Base-by-base conservation (phyloP, 2,329 filamentous ascomycete genomes). In the Fusarium proliferatum region DNA sequence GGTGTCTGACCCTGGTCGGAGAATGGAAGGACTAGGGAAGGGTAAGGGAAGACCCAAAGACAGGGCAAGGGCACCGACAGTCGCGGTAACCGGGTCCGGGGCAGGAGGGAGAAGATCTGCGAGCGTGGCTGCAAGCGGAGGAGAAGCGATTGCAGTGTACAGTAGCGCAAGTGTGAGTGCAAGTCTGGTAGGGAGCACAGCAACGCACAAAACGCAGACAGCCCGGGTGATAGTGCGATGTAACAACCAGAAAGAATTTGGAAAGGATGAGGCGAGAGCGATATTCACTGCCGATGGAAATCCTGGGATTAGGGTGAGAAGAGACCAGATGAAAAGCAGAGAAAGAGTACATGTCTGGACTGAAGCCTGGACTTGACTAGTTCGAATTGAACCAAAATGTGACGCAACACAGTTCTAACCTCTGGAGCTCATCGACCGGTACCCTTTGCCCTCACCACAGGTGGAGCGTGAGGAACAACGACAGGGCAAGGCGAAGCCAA, bases 61-160 rank as follows among this genome's bases (percentile, higher is more conserved):
- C 59, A 76, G 67, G 68, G 64, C 62, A 72, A 58, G 64, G 72
- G 55, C 66, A 66, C 63, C 65, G 70, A 77, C 56, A 52, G 70
- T 74, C 70, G 72, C 69, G 63, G 67, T 69, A 76, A 71, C 71
- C 67, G 71, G 73, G 71, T 72, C 65, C 73, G 68, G 75, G 69
- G 69, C 60, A 67, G 66, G 60, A 71, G 58, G 63, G 67, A 77
- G 64, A 66, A 57, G 75, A 77, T 77, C 70, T 77, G 72, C 75
- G 73, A 72, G 67, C 53, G 72, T 75, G 67, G 74, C 73, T 76
- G 70, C 69, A 73, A 76, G 74, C 72, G 69, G 74, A 75, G 71
- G 63, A 61, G 56, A 33, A 71, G 49, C 67, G 60, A 74, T 74
- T 74, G 67, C 52, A 69, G 66, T 39, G 43, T 39, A 63, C 48